A percentile compares a stretch with the other conserved stretches of the same genome.
phyloP scores from a whole-genome alignment of 805 yeast species.

The Jamesozyma jinghongensis region DNA sequence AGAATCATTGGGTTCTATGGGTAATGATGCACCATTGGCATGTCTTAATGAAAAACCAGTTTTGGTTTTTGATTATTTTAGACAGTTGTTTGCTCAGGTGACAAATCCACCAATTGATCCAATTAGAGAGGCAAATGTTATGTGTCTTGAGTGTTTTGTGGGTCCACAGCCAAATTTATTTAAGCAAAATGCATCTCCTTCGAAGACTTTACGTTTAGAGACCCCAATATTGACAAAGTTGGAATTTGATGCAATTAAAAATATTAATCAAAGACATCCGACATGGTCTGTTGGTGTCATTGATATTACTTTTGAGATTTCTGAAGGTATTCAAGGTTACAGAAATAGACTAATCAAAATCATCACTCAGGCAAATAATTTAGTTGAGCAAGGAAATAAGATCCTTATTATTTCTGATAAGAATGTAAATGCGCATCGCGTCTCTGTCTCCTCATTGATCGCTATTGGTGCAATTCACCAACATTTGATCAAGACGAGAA shows the following conservation, averaged over 20 bases:
- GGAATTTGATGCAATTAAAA: slow-evolving; percentile 66
- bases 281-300: slow-evolving; percentile 70
- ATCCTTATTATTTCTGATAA: slow-evolving; percentile 72
- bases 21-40: slow-evolving; percentile 93
- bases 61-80: slow-evolving; percentile 83
- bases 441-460: slow-evolving; percentile 77
- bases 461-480: slow-evolving; percentile 98
- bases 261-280: slow-evolving; percentile 42
- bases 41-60: slow-evolving; percentile 91
- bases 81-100: slow-evolving; percentile 95
- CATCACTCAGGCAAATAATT: slow-evolving; percentile 78
- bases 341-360: slow-evolving; percentile 75
- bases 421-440: slow-evolving; percentile 46
- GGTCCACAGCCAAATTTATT: slow-evolving; percentile 95
- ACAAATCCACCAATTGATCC: slow-evolving; percentile 99
- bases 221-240: slow-evolving; percentile 73
- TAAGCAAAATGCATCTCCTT: slow-evolving; percentile 87
- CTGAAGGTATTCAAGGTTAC: slow-evolving; percentile 82
- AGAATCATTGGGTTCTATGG: slow-evolving; percentile 97
- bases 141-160: slow-evolving; percentile 93
- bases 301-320: slow-evolving; percentile 80
- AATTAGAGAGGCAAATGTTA: slow-evolving; percentile 90
- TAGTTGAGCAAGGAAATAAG: slow-evolving; percentile 62
- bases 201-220: slow-evolving; percentile 73
- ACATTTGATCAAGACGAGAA: slow-evolving; percentile 89